These are phyloP conservation scores for Ocimum tenuiflorum DNA, from an alignment of 257 asterid genomes.

Conservation along the genomic window DNA sequence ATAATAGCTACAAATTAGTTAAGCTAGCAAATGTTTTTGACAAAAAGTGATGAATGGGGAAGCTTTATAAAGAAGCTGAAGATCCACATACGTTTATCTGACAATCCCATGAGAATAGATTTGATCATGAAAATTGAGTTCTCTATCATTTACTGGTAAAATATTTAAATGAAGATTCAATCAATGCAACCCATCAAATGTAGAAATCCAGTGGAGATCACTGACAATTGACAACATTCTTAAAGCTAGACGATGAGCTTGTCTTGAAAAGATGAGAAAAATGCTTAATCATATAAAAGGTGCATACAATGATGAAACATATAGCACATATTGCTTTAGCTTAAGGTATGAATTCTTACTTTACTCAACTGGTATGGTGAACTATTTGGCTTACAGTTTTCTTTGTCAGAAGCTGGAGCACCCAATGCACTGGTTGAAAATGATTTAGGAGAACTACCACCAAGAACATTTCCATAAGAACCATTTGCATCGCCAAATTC, in stretches of 20 bases:
- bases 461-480: constrained; percentile 18
- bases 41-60: constrained; percentile 1
- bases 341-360: constrained; percentile 31
- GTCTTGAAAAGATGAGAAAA: constrained; percentile 3
- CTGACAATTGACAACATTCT: constrained; percentile 11
- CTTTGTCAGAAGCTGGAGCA: constrained; percentile 25
- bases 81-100: background rate
- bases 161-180: background rate
- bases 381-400: constrained; percentile 24
- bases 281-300: constrained; percentile 13
- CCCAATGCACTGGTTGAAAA: constrained; percentile 26
- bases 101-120: background rate
- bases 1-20: background rate
- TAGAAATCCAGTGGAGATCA: constrained; percentile 2
- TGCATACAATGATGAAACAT: constrained; percentile 15
- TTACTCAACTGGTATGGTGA: constrained; percentile 39
- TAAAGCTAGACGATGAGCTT: constrained; percentile 6
- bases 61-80: background rate
- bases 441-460: constrained; percentile 21
- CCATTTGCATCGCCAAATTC: constrained; percentile 29
- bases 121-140: background rate
- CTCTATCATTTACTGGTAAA: background rate
- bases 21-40: background rate
- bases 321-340: background rate
- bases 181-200: background rate